A percentile compares a stretch with the other conserved stretches of the same genome.
Conservation (phyloP, 1,139 yeast genomes). For the Saccharomyces hybrid region DNA sequence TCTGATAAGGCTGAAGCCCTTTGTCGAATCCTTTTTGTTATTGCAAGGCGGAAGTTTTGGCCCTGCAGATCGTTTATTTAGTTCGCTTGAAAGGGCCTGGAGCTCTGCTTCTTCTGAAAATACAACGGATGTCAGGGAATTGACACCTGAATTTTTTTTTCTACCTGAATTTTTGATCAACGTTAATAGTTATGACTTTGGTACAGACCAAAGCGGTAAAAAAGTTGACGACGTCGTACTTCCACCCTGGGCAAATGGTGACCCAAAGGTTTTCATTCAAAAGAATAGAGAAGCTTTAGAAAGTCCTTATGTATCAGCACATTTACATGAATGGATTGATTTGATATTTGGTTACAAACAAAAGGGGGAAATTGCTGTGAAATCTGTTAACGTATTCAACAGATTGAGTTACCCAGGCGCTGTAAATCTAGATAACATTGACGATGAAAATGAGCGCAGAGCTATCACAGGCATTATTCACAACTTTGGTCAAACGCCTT, state of each 20-base stretch:
- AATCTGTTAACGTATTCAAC: constrained; percentile 66
- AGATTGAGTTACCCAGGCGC: constrained; percentile 79
- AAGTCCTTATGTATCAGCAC: constrained; percentile 66
- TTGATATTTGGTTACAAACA: constrained; percentile 74
- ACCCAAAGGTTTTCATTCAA: constrained; percentile 60
- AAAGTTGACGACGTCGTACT: constrained; percentile 51
- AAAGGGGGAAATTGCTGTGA: constrained; percentile 58
- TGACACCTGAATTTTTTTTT: constrained; percentile 77
- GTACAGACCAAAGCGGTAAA: constrained; percentile 55
- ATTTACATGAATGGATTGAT: constrained; percentile 77
- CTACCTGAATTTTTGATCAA: constrained; percentile 69
- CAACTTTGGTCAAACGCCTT: constrained; percentile 86
- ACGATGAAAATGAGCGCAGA: constrained; percentile 62
- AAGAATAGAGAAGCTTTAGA: constrained; percentile 78
- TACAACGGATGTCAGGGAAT: constrained; percentile 78
- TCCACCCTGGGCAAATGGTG: constrained; percentile 78
- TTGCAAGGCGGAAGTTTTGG: constrained; percentile 84
- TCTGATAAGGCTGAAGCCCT: constrained; percentile 67
- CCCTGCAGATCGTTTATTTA: constrained; percentile 74
- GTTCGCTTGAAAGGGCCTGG: constrained; percentile 71
- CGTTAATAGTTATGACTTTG: constrained; percentile 58
- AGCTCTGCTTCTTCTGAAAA: constrained; percentile 65
- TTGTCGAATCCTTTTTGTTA: constrained; percentile 65
- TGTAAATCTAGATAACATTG: constrained; percentile 60
- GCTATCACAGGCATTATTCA: constrained; percentile 79